phyloP scores from a whole-genome alignment of 768 basidiomycete genomes.

The Chalciporus sphaerocephalus region DNA sequence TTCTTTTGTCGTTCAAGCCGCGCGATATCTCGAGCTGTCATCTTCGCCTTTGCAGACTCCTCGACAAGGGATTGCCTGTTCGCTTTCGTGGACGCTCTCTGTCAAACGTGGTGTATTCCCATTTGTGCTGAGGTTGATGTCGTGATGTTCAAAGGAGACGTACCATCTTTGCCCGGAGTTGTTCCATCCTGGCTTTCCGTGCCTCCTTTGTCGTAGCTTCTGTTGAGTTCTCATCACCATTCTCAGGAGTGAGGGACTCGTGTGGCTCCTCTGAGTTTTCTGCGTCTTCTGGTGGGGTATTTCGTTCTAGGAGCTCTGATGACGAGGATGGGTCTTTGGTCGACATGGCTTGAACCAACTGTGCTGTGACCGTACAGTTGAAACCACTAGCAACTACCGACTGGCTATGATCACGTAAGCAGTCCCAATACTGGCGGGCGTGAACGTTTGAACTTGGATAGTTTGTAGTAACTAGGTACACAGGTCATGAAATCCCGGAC shows the following conservation, averaged over 20 bases:
- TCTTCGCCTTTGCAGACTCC: constrained; percentile 74
- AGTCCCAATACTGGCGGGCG: too few relatives aligned
- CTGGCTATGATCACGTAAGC: not conserved
- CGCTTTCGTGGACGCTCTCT: constrained; percentile 75
- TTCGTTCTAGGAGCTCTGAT: not conserved
- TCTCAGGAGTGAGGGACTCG: constrained; percentile 23
- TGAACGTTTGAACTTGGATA: too few relatives aligned
- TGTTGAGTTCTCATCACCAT: constrained; percentile 15
- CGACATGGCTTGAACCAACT: constrained; percentile 12
- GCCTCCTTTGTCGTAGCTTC: constrained; percentile 55
- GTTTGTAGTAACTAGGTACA: too few relatives aligned
- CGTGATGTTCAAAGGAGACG: constrained; percentile 1
- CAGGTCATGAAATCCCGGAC: too few relatives aligned
- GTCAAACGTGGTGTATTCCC: not conserved
- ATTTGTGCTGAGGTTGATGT: not conserved
- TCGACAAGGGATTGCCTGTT: constrained; percentile 85
- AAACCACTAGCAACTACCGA: too few relatives aligned
- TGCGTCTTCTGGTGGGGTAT: constrained; percentile 4
- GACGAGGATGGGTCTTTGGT: constrained; percentile 2
- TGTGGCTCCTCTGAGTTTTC: constrained; percentile 29
- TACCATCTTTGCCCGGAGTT: constrained; percentile 78
- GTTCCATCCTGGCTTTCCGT: constrained; percentile 70
- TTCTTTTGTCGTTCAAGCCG: constrained; percentile 87
- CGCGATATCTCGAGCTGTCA: constrained; percentile 73
- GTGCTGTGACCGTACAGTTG: not conserved